Evolutionary conservation across 129 eudicot species (phyloP), one percentile per base, ranked within the genome.

Genomic region (Erigeron canadensis): DNA sequence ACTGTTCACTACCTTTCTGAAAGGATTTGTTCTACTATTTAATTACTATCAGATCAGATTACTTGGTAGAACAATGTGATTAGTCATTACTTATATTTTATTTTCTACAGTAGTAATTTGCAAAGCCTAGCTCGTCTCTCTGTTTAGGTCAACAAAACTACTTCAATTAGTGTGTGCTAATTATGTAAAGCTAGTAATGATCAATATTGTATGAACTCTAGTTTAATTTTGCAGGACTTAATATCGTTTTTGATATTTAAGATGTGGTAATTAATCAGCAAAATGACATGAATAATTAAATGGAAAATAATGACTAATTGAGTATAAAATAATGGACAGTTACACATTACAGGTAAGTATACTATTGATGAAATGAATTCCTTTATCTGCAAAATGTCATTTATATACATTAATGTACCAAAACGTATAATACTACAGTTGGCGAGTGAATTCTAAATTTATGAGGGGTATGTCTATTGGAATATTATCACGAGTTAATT

Each of bases 271-370:
- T 16, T 50, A 37, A 10, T 34, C 34, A 55, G 38, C 9, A 69
- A 28, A 57, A 54, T n/a, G 12, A 69, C 22, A 69, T 51, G 9
- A 53, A 69, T 53, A 48, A 10, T 8, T 45, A 17, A 65, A 28
- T 3, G 55, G 12, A 39, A 38, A 51, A 38, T 51, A 17, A 69
- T 55, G 54, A 55, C 75, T 39, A 40, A 54, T 18, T 40, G 64
- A 70, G 64, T 70, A 70, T 39, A 48, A 54, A 70, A 55, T 40
- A 42, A 48, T 54, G 75, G 41, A 55, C 53, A 70, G 7, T 55
- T 37, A 70, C 64, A 21, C 62, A 38, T 53, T 50, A 34, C 45
- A 23, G 19, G 41, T 70, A 40, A 66, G 57, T 18, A 21, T n/a
- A 38, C 3, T 16, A 1, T 21, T 42, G 21, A 66, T 66, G 71